Conservation (phyloP, 2,329 filamentous ascomycete species). For the Alternaria postmessia region DNA sequence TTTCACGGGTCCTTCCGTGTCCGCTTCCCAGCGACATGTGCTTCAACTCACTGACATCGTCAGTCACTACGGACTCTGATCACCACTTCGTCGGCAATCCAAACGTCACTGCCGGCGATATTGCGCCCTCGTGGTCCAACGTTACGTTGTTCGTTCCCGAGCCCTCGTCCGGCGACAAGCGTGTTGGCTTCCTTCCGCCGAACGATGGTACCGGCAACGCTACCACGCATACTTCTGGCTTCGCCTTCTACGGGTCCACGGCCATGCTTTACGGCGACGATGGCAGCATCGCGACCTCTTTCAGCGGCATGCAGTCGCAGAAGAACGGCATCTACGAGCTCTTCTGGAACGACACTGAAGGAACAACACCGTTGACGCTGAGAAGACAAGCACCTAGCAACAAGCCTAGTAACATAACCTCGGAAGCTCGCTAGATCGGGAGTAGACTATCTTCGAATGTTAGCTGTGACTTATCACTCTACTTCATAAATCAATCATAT, state of each 20-base stretch:
- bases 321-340: not conserved
- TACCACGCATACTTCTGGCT: not conserved
- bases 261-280: not conserved
- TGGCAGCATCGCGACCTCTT: not conserved
- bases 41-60: not conserved
- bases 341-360: not conserved
- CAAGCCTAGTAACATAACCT: not conserved
- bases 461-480: too few species aligned
- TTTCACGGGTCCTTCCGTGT: not conserved
- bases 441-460: not conserved
- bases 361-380: not conserved
- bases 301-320: not conserved
- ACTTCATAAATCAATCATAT: too few species aligned
- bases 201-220: constrained; percentile 1
- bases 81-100: constrained; percentile 1
- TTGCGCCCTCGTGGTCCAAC: not conserved
- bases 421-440: not conserved
- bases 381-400: not conserved
- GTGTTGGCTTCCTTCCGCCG: not conserved
- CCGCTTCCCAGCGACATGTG: too few species aligned
- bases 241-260: constrained; percentile 4
- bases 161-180: not conserved
- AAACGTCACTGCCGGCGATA: not conserved
- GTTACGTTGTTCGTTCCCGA: not conserved
- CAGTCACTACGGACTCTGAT: not conserved